Evolutionary conservation across 805 yeast genomes (phyloP), one percentile per base, ranked within the genome.

Genomic region (Candida nitratophila): DNA sequence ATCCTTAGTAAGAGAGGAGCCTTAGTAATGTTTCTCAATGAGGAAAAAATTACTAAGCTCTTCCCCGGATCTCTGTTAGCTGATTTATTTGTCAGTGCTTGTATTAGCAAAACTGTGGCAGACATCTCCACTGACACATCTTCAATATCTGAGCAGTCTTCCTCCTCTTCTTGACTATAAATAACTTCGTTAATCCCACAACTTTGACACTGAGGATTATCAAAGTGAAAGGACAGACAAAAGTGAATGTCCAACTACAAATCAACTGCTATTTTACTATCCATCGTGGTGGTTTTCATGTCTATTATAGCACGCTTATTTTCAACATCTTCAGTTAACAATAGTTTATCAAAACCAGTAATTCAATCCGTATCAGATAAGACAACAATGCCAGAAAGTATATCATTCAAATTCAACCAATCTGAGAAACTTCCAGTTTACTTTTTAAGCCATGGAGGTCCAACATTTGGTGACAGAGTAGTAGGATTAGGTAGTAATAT

Each of bases 361-460:
- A 24, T n/a, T 15, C 37, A 29, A 7, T 24, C 27, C 6, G 27
- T 24, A 24, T 6, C 27, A 24, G 27, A 24, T 24, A 24, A 24
- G 27, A 33, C 12, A 22, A 15, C 40, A 21, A 30, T 40, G 40
- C 10, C 44, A 16, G 22, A 22, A 12, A 15, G 9, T n/a, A 14
- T 7, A 17, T 31, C 43, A 1, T 52, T 54, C 32, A 31, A 43
- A 16, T 53, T 56, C 40, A 49, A 46, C 9, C 41, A 49, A 29
- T 44, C 56, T 2, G 58, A 57, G 5, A 37, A 55, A 49, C 50
- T 61, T 10, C 91, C 93, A 7, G 74, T 79, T 1, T 83, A 65
- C 57, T 86, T 85, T 60, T 57, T 84, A 37, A 79, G 87, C n/a
- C 95, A 86, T 63, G 95, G 95, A 8, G 93, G 90, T 0, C 95